These are phyloP conservation scores for Pythium plurisporium DNA, from an alignment of 352 stramenopile species.

Conservation along the genomic window DNA sequence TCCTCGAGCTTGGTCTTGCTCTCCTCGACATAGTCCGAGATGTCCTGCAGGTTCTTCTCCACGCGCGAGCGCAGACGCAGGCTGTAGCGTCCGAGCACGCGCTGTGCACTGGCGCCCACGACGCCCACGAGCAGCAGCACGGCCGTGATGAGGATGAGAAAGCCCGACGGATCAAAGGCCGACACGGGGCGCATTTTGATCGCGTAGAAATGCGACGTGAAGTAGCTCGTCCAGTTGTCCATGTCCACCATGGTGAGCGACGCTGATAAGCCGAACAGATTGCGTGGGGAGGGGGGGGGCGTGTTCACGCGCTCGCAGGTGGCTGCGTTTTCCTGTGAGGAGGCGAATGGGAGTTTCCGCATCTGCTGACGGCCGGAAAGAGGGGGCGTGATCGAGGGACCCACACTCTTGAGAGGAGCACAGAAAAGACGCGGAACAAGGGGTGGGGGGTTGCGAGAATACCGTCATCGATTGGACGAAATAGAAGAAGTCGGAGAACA, in stretches of 20 bases:
- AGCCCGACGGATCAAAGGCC: slow-evolving; percentile 81
- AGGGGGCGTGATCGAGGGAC: no score
- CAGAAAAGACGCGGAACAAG: no score
- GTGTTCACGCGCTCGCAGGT: no score
- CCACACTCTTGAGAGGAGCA: no score
- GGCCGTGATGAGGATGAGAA: slow-evolving; percentile 73
- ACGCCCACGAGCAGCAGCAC: slow-evolving; percentile 66
- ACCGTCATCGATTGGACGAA: background rate
- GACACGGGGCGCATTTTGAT: slow-evolving; percentile 80
- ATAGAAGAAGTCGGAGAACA: background rate
- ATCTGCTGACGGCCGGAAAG: no score
- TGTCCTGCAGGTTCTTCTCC: slow-evolving; percentile 74
- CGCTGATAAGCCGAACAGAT: no score
- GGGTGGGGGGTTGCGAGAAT: background rate
- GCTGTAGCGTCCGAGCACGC: slow-evolving; percentile 35
- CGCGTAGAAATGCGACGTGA: slow-evolving; percentile 81
- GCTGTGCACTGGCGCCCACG: slow-evolving; percentile 41
- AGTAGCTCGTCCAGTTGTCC: slow-evolving; percentile 69
- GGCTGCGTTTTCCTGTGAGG: no score
- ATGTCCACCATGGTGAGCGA: no score
- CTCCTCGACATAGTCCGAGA: slow-evolving; percentile 69
- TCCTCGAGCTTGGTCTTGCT: slow-evolving; percentile 56
- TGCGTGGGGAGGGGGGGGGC: background rate
- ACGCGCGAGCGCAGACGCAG: slow-evolving; percentile 43
- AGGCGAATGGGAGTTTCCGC: no score